A percentile compares a stretch with the other conserved stretches of the same genome.
These are phyloP conservation scores for Serendipita sp. DNA, from an alignment of 1,284 basidiomycete species.

Conservation along the genomic window DNA sequence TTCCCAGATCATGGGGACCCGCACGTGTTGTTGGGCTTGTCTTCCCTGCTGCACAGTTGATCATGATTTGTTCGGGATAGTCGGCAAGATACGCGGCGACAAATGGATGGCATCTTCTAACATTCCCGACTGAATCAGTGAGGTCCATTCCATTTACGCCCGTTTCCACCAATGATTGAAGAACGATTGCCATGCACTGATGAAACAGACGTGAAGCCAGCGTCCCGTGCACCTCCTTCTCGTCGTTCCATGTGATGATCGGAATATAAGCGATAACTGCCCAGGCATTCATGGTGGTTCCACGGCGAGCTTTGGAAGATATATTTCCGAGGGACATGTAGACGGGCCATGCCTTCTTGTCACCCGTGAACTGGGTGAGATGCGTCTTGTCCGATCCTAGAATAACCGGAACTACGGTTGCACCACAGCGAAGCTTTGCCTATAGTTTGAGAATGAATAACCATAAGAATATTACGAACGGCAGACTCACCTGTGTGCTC, in stretches of 20 bases:
- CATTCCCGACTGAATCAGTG: not conserved
- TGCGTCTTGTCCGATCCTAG: constrained; percentile 11
- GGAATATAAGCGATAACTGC: constrained; percentile 6
- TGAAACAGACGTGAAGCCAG: not conserved
- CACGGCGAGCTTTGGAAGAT: not conserved
- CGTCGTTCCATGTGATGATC: not conserved
- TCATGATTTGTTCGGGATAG: not conserved
- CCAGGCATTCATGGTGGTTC: constrained; percentile 8
- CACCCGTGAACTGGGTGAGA: constrained; percentile 3
- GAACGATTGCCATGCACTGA: not conserved
- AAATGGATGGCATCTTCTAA: not conserved
- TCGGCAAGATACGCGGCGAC: not conserved
- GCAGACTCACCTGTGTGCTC: not conserved
- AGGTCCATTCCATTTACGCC: not conserved
- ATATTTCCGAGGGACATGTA: constrained; percentile 8
- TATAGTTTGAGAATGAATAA: not conserved
- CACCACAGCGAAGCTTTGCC: not conserved
- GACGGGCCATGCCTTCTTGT: constrained; percentile 5
- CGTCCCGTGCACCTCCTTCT: not conserved
- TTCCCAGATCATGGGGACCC: not conserved
- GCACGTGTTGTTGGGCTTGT: not conserved
- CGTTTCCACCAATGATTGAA: not conserved
- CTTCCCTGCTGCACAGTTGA: not conserved
- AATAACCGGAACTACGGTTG: constrained; percentile 7
- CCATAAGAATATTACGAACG: not conserved